Conservation (phyloP, 352 stramenopile species). For the Elongisporangium anandrum region DNA sequence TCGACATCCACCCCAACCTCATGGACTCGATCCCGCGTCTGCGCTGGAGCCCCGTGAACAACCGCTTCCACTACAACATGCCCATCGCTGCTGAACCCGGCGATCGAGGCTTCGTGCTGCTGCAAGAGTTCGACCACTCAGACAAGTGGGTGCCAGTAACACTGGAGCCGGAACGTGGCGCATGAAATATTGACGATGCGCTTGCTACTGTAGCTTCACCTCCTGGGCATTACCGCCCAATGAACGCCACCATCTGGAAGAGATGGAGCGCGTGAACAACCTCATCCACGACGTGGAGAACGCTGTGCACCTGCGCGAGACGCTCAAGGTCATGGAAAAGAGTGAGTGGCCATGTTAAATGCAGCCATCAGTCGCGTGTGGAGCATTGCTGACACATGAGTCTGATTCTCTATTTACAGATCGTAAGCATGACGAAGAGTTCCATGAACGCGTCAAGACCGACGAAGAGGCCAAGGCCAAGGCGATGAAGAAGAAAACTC, state of each 20-base stretch:
- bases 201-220: constrained; percentile 10
- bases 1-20: constrained; percentile 25
- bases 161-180: too few species aligned
- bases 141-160: constrained; percentile 31
- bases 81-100: constrained; percentile 58
- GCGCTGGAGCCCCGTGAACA: constrained; percentile 63
- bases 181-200: not conserved
- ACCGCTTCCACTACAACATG: constrained; percentile 78
- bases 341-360: constrained; percentile 12
- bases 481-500: constrained; percentile 41
- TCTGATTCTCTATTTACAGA: constrained; percentile 11
- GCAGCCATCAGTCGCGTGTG: not conserved
- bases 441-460: constrained; percentile 43
- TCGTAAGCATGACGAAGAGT: constrained; percentile 57
- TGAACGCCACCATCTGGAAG: constrained; percentile 55
- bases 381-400: constrained; percentile 1
- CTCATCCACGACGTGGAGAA: constrained; percentile 75
- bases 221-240: constrained; percentile 33
- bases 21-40: constrained; percentile 66
- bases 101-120: constrained; percentile 55
- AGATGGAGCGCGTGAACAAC: constrained; percentile 73
- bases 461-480: constrained; percentile 48
- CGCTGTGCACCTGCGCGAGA: constrained; percentile 52
- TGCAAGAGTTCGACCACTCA: constrained; percentile 62
- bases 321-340: constrained; percentile 54